phyloP scores from a whole-genome alignment of 768 basidiomycete species.

The Trametes villosa region DNA sequence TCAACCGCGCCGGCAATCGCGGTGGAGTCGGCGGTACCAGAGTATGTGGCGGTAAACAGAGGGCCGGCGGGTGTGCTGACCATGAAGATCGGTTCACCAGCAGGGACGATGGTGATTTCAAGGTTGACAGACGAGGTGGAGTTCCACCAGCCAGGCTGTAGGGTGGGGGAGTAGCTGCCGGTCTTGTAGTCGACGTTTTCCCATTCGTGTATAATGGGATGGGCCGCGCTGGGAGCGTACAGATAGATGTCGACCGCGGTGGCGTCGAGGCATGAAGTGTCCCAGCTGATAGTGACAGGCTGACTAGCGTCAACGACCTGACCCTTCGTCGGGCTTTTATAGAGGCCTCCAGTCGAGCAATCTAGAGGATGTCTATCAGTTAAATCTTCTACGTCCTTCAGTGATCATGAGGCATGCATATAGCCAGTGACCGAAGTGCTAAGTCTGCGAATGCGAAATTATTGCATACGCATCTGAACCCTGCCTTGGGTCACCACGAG shows the following conservation, averaged over 20 bases:
- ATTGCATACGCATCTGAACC: too few relatives aligned
- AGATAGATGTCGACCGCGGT: conserved; percentile 69
- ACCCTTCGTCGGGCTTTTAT: conserved; percentile 56
- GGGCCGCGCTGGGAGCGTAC: conserved; percentile 49
- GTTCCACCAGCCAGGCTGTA: conserved; percentile 78
- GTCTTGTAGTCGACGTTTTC: conserved; percentile 48
- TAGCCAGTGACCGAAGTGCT: too few relatives aligned
- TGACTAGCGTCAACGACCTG: conserved; percentile 49
- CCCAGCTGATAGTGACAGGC: conserved; percentile 66
- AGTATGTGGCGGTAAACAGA: conserved; percentile 67
- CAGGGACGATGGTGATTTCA: conserved; percentile 62
- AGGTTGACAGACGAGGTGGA: conserved; percentile 50
- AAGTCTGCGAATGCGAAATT: too few relatives aligned
- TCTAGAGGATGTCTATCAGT: conserved; percentile 32
- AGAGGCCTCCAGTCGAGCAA: conserved; percentile 65
- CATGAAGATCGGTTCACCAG: conserved; percentile 54
- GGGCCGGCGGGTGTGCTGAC: conserved; percentile 66
- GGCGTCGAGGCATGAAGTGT: conserved; percentile 58
- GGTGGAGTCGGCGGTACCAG: conserved; percentile 39
- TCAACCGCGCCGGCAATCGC: conserved; percentile 40
- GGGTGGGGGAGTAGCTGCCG: conserved; percentile 52
- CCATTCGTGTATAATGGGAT: conserved; percentile 61
- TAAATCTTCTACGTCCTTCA: not conserved
- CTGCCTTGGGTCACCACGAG: too few relatives aligned
- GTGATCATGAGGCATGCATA: too few relatives aligned